These are phyloP conservation scores for Hamamelis virginiana DNA, from an alignment of 164 flowering plant genomes.

Conservation along the genomic window DNA sequence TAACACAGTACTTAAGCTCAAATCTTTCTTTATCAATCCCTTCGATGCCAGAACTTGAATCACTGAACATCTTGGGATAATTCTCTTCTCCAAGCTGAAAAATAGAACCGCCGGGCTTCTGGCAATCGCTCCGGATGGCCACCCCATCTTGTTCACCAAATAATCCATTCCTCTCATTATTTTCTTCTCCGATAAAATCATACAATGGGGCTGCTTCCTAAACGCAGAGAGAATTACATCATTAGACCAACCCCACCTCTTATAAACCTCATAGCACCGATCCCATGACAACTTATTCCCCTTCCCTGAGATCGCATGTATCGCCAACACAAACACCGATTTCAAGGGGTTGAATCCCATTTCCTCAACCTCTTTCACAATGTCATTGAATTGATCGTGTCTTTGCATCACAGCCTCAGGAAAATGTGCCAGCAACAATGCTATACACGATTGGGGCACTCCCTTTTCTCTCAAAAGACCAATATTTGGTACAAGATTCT, in stretches of 20 bases:
- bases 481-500: background rate
- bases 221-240: background rate
- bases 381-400: background rate
- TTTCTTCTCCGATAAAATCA: slow-evolving; percentile 6
- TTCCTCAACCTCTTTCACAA: background rate
- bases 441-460: background rate
- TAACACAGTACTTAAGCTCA: slow-evolving; percentile 8
- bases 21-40: slow-evolving; percentile 12
- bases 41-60: slow-evolving; percentile 9
- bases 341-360: slow-evolving; percentile 8
- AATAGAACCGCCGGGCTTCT: slow-evolving; percentile 6
- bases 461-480: background rate
- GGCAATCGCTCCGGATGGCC: background rate
- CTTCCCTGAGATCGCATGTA: background rate
- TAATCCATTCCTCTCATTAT: background rate
- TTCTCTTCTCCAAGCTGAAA: slow-evolving; percentile 27
- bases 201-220: background rate
- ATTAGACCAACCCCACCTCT: slow-evolving; percentile 7
- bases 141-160: slow-evolving; percentile 3
- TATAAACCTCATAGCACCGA: background rate
- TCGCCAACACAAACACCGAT: background rate
- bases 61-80: slow-evolving; percentile 23
- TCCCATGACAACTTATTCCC: background rate
- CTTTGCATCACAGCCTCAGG: background rate
- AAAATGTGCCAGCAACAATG: background rate